Conservation (phyloP, 495 filamentous ascomycete genomes). For the Penicillium paxilli region DNA sequence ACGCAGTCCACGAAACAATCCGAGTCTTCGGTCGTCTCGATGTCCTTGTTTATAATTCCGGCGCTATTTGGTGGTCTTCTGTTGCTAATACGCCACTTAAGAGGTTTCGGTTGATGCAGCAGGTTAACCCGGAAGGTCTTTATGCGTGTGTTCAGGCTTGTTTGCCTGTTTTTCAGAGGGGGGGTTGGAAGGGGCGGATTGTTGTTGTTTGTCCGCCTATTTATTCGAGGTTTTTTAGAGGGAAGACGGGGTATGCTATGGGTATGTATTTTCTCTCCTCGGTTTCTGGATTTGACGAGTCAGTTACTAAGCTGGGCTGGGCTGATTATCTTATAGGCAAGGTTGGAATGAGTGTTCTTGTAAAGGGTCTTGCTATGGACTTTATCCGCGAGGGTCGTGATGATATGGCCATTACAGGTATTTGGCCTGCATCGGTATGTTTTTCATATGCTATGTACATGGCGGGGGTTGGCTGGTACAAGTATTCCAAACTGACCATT, state of each 20-base stretch:
- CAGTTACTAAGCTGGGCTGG: no score
- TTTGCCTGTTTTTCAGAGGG: conserved; percentile 60
- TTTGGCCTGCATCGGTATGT: conserved; percentile 78
- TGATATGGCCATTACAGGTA: conserved; percentile 75
- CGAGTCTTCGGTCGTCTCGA: conserved; percentile 65
- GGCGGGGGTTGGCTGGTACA: neutral
- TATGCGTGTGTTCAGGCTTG: conserved; percentile 62
- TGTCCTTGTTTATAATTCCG: conserved; percentile 78
- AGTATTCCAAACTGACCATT: conserved; percentile 9
- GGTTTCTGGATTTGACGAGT: no score
- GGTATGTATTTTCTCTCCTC: conserved; percentile 36
- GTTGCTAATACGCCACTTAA: conserved; percentile 73
- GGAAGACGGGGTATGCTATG: conserved; percentile 87
- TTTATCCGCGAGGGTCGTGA: conserved; percentile 63
- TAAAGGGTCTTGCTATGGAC: conserved; percentile 82
- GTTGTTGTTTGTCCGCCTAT: conserved; percentile 85
- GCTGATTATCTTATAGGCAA: conserved; percentile 51
- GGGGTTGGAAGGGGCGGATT: conserved; percentile 60
- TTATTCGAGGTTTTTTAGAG: conserved; percentile 80
- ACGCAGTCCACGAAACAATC: conserved; percentile 61
- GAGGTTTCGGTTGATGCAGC: conserved; percentile 80
- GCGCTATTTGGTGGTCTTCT: conserved; percentile 84
- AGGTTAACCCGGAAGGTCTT: conserved; percentile 72
- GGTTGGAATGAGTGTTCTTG: conserved; percentile 79
- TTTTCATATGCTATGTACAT: neutral